Evolutionary conservation across 768 basidiomycete genomes (phyloP).

Genomic region (Lactarius hatsudake): DNA sequence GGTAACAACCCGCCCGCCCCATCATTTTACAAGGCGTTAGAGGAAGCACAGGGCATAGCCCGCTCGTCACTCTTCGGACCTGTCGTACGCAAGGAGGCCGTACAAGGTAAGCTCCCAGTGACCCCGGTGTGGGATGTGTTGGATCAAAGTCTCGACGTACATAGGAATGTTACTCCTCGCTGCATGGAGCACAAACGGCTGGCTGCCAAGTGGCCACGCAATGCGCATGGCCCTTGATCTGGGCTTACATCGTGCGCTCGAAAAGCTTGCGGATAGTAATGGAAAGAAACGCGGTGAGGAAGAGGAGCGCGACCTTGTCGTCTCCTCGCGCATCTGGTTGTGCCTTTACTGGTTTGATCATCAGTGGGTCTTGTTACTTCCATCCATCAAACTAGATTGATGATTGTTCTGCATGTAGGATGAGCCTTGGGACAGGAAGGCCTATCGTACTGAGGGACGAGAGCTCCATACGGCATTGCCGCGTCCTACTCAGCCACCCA

Average conservation of each 20-base stretch:
- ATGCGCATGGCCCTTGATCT: conserved; percentile 96
- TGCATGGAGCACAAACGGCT: conserved; percentile 92
- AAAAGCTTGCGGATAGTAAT: conserved; percentile 78
- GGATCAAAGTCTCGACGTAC: conserved; percentile 1
- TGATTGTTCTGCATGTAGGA: conserved; percentile 43
- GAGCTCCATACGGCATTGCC: conserved; percentile 79
- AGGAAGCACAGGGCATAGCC: conserved; percentile 95
- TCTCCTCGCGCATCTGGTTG: conserved; percentile 91
- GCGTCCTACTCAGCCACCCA: conserved; percentile 75
- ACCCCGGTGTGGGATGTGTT: not conserved
- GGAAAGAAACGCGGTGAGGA: conserved; percentile 69
- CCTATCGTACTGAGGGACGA: conserved; percentile 90
- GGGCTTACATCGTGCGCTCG: conserved; percentile 87
- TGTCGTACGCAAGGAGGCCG: conserved; percentile 90
- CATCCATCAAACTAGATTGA: conserved; percentile 17
- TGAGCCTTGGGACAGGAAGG: conserved; percentile 89
- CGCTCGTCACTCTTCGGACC: conserved; percentile 92
- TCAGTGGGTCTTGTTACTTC: conserved; percentile 53
- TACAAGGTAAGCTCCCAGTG: conserved; percentile 61
- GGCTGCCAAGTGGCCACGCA: conserved; percentile 93
- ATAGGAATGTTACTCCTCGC: conserved; percentile 88
- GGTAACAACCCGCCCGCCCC: conserved; percentile 82
- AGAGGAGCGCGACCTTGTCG: conserved; percentile 85
- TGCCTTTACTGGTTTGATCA: conserved; percentile 97
- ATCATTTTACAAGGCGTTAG: conserved; percentile 87